A percentile compares a stretch with the other conserved stretches of the same genome.
phyloP scores from a whole-genome alignment of 2,329 filamentous ascomycete genomes.

The Calonectria pseudoreteaudii region DNA sequence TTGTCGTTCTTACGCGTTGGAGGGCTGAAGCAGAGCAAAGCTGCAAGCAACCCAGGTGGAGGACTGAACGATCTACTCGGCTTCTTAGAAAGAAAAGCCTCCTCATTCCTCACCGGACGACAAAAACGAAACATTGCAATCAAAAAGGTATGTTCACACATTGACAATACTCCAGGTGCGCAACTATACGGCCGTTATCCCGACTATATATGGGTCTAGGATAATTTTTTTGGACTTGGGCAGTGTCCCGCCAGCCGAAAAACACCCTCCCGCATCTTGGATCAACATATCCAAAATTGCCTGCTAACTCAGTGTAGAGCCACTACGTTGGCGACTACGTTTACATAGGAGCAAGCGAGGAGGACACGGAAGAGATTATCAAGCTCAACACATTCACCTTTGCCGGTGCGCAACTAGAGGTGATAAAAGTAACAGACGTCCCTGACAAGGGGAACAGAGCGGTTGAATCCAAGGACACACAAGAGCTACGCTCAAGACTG shows the following conservation, averaged over 20 bases:
- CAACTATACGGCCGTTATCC: constrained; percentile 32
- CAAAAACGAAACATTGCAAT: constrained; percentile 69
- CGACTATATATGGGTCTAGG: constrained; percentile 34
- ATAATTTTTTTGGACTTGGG: constrained; percentile 35
- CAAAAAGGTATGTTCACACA: constrained; percentile 77
- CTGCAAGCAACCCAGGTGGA: constrained; percentile 73
- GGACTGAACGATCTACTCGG: constrained; percentile 73
- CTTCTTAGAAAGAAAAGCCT: constrained; percentile 79
- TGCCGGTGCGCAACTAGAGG: constrained; percentile 71
- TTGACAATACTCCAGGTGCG: constrained; percentile 48
- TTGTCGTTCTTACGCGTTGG: constrained; percentile 61
- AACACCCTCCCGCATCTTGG: constrained; percentile 35
- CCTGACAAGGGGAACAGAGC: constrained; percentile 49
- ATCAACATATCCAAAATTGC: constrained; percentile 47
- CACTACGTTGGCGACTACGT: constrained; percentile 76
- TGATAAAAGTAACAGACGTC: constrained; percentile 62
- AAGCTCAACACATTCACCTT: constrained; percentile 78
- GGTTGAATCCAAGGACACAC: constrained; percentile 63
- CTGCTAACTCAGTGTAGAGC: constrained; percentile 80
- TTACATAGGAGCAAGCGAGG: constrained; percentile 73
- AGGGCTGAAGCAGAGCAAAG: constrained; percentile 77
- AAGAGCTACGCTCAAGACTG: constrained; percentile 76
- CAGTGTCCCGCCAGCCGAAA: constrained; percentile 33
- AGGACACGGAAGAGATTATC: constrained; percentile 72
- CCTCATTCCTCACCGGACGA: constrained; percentile 59